Conservation (phyloP, 176 grass and related monocot species). For the Neostapfia colusana region DNA sequence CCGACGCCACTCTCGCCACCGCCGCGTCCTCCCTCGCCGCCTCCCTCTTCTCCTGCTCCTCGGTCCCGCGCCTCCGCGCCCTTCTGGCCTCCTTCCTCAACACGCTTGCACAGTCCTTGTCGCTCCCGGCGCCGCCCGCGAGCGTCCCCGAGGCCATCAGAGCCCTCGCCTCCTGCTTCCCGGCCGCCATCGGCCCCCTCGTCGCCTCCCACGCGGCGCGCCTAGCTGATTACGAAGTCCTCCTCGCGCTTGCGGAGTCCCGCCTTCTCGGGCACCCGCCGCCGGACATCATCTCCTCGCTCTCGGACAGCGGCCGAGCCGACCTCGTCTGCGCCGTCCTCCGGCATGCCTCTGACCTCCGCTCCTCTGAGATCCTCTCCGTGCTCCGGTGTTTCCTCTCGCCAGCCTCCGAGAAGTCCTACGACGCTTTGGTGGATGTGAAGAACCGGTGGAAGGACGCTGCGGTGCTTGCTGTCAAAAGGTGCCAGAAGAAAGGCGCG, state of each 20-base stretch:
- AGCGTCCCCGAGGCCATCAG: conserved; percentile 19
- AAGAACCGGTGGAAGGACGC: conserved; percentile 62
- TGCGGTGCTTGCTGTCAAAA: conserved; percentile 53
- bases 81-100: conserved; percentile 53
- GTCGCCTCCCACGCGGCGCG: conserved; percentile 43
- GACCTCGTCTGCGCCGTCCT: conserved; percentile 60
- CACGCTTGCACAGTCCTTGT: conserved; percentile 36
- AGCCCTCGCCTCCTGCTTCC: conserved; percentile 40
- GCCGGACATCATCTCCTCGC: not conserved
- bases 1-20: conserved; percentile 43
- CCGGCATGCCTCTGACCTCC: conserved; percentile 61
- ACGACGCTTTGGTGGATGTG: conserved; percentile 53
- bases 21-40: conserved; percentile 38
- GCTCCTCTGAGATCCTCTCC: conserved; percentile 54
- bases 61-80: conserved; percentile 20
- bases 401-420: conserved; percentile 56
- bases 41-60: conserved; percentile 15
- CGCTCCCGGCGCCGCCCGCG: not conserved
- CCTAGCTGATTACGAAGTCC: conserved; percentile 37
- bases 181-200: conserved; percentile 33
- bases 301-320: conserved; percentile 39
- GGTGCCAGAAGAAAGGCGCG: conserved; percentile 28
- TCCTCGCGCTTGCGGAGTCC: conserved; percentile 51
- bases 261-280: conserved; percentile 44
- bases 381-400: conserved; percentile 60